Conservation (phyloP, 1,139 yeast species). For the Yamadazyma pseudoaaseri region DNA sequence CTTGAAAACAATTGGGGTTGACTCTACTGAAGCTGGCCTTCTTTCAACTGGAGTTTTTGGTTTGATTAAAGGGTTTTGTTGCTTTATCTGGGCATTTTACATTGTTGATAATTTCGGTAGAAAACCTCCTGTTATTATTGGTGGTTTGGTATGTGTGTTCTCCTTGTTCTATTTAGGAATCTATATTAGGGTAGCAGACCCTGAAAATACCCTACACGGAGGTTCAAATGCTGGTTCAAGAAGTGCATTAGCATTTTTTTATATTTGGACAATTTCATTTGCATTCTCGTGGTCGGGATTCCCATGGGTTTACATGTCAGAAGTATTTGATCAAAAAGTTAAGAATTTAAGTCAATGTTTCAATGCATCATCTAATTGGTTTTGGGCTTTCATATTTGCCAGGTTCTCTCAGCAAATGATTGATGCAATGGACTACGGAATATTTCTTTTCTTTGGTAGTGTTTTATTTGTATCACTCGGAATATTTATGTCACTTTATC, state of each 20-base stretch:
- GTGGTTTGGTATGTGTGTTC: constrained; percentile 44
- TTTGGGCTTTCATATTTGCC: constrained; percentile 50
- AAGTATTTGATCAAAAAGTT: constrained; percentile 42
- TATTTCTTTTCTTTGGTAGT: constrained; percentile 43
- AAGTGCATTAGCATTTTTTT: constrained; percentile 48
- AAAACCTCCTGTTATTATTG: constrained; percentile 41
- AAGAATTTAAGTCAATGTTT: constrained; percentile 44
- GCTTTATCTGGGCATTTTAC: constrained; percentile 44
- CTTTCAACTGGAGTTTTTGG: constrained; percentile 63
- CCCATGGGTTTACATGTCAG: constrained; percentile 49
- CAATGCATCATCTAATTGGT: constrained; percentile 47
- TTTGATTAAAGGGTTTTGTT: constrained; percentile 43
- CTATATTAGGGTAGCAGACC: constrained; percentile 42
- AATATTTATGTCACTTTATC: constrained; percentile 36
- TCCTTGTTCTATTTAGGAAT: constrained; percentile 53
- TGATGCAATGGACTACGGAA: constrained; percentile 39
- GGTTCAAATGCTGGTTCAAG: constrained; percentile 35
- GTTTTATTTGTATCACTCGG: constrained; percentile 34
- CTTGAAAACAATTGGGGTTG: constrained; percentile 30
- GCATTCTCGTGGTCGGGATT: constrained; percentile 49
- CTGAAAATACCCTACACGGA: constrained; percentile 19
- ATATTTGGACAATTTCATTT: constrained; percentile 45
- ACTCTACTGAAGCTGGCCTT: constrained; percentile 39
- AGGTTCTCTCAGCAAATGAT: constrained; percentile 45
- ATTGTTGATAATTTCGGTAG: constrained; percentile 50